Base-by-base conservation (phyloP, 2,329 filamentous ascomycete species). In the Pseudocercospora macadamiae region DNA sequence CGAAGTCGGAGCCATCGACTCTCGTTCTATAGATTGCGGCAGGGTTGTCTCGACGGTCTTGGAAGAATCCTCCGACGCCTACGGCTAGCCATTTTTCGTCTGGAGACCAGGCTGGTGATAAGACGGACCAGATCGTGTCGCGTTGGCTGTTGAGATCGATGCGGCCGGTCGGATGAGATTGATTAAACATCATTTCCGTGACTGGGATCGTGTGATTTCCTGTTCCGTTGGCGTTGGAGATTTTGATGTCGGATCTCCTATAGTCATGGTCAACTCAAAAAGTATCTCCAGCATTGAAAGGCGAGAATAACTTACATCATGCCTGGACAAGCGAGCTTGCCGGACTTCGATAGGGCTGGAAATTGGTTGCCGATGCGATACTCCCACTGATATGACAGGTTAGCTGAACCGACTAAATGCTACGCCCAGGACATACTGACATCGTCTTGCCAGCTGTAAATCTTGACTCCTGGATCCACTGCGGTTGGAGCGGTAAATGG, bases 61-160 rank as follows among this genome's bases (percentile, higher is more conserved):
- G 5, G 16, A 59, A 60, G 18, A 25, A 56, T 5, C 48, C 58
- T 19, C 58, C 58, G 14, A 52, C 19, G 19, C 58, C 37, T 12
- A 60, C 42, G 1, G 49, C 54, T 12, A 60, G 19, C 54, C 39
- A 54, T 8, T 53, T n/a, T 21, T 23, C 37, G 39, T 57, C 54
- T 1, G 58, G 58, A 0, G 45, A 53, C 58, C 58, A 60, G 10
- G 58, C 18, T 2, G 48, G 36, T 19, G 26, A 23, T 4, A 48
- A 10, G 26, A 54, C n/a, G 2, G 2, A 6, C 7, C 3, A 3
- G 16, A 16, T 12, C 8, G 2, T 16, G 14, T 45, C 4, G 12
- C 14, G 39, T 45, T 10, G 14, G 7, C 18, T 9, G 19, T 36
- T 2, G 10, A 16, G 32, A 36, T 36, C 32, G 32, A 36, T 36